Base-by-base conservation (phyloP, 208 protist species). In the Trypanosomatidae sp. region DNA sequence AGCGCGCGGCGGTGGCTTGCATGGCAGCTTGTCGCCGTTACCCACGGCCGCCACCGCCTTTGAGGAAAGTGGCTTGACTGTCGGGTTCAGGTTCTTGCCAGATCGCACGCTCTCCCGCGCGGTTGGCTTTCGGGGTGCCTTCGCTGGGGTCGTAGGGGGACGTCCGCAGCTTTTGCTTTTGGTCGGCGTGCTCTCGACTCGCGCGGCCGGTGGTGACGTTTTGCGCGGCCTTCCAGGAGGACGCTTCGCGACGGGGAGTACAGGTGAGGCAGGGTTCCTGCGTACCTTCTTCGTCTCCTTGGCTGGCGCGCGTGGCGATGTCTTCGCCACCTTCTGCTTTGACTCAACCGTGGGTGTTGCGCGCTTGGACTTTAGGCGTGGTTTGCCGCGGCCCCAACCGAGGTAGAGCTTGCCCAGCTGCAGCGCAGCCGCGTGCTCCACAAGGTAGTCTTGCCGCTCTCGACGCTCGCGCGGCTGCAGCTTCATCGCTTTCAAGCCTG, bases 341-440 rank as follows among this genome's bases (percentile, higher is more conserved):
- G 60, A 25, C 60, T 39, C 25, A 5, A 15, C 28, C 1, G 43
- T 28, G 15, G 28, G 6, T 36, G 6, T 55, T 68, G n/a, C n/a
- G 41, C 13, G 44, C 15, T 53, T 68, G 12, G 6, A 28, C 64
- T n/a, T 68, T 2, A 46, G 53, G 8, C 13, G 28, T 39, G 13
- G 22, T 39, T 68, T 68, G 43, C 7, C 3, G 30, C 25, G 58
- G 0, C 76, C 70, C 83, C 83, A 87, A 6, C 73, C 70, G 10
- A 87, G 67, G 50, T 73, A 87, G 13, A 87, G 44, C 25, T 77
- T 55, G 1, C 83, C 83, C 12, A 87, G 58, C 22, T 75, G 13
- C 28, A 87, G 62, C 10, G 68, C 68, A 56, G 71, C 75, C 13
- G 80, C 80, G 69, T 85, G 76, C 56, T 87, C 79, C 1, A 87